Evolutionary conservation across 805 yeast species (phyloP).

Genomic region (Saturnispora dispora): DNA sequence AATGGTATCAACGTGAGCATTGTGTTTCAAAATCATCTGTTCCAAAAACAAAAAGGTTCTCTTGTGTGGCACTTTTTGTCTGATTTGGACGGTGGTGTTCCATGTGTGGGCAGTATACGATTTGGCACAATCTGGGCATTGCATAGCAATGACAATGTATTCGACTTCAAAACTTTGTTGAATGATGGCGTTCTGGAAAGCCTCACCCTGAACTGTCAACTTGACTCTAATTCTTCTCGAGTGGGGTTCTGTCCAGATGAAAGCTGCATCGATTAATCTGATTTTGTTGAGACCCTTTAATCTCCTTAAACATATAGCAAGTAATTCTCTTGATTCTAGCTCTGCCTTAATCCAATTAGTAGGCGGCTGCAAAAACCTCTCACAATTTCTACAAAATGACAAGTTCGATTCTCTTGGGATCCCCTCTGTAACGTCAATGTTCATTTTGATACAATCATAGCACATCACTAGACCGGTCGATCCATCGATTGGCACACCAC

Average conservation of each 20-base stretch:
- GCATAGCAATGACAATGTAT: conserved; percentile 87
- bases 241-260: conserved; percentile 99
- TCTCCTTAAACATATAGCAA: conserved; percentile 83
- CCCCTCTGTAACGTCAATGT: conserved; percentile 89
- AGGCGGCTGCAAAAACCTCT: conserved; percentile 91
- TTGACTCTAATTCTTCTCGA: conserved; percentile 89
- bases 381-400: conserved; percentile 95
- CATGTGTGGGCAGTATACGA: conserved; percentile 94
- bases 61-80: conserved; percentile 96
- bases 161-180: conserved; percentile 95
- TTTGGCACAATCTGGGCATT: conserved; percentile 98
- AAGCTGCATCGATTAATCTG: conserved; percentile 84
- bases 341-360: conserved; percentile 86
- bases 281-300: conserved; percentile 82
- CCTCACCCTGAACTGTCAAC: conserved; percentile 94
- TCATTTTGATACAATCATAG: conserved; percentile 90
- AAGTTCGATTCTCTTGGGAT: conserved; percentile 90
- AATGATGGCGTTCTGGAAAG: conserved; percentile 80
- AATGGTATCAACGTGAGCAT: conserved; percentile 89
- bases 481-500: conserved; percentile 98
- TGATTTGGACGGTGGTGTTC: conserved; percentile 95
- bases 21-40: conserved; percentile 86
- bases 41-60: conserved; percentile 93
- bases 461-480: conserved; percentile 91
- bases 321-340: conserved; percentile 82